A percentile compares a stretch with the other conserved stretches of the same genome.
These are phyloP conservation scores for Verticillium longisporum DNA, from an alignment of 2,329 filamentous ascomycete genomes.

Conservation along the genomic window DNA sequence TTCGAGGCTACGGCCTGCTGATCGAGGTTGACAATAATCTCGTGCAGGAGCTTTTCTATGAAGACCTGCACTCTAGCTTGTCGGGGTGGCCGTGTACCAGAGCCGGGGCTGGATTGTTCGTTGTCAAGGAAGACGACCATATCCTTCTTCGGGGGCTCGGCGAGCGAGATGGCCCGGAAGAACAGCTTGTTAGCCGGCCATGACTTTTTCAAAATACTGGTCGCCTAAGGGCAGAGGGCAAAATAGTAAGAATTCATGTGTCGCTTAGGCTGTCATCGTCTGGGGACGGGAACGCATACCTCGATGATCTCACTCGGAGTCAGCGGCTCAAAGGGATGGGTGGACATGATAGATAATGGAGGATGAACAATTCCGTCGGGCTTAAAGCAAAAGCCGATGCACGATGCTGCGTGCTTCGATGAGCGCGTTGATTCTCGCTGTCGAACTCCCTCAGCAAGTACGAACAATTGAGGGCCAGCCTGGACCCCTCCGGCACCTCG, in stretches of 20 bases:
- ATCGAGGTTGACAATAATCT: constrained; percentile 13
- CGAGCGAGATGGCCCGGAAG: constrained; percentile 38
- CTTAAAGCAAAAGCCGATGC: too few relatives aligned
- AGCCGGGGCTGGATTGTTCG: constrained; percentile 19
- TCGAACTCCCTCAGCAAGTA: neutral
- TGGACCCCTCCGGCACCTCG: neutral
- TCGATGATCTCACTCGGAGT: constrained; percentile 6
- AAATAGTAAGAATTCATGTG: neutral
- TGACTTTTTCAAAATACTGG: neutral
- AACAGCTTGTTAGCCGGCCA: constrained; percentile 13
- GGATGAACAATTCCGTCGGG: too few relatives aligned
- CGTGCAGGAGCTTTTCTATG: constrained; percentile 11
- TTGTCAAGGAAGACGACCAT: constrained; percentile 31
- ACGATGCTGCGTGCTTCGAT: neutral
- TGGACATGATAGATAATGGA: neutral
- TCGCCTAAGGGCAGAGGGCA: neutral
- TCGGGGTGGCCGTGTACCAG: constrained; percentile 14
- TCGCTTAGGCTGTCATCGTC: too few relatives aligned
- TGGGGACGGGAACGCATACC: neutral
- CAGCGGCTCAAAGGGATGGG: constrained; percentile 9
- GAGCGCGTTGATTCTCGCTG: too few relatives aligned
- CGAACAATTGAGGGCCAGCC: too few relatives aligned
- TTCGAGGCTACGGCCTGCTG: constrained; percentile 9
- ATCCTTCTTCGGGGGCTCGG: constrained; percentile 34
- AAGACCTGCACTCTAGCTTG: constrained; percentile 27